A percentile compares a stretch with the other conserved stretches of the same genome.
These are phyloP conservation scores for Rubus parviflorus DNA, from an alignment of 306 rosid genomes.

Conservation along the genomic window DNA sequence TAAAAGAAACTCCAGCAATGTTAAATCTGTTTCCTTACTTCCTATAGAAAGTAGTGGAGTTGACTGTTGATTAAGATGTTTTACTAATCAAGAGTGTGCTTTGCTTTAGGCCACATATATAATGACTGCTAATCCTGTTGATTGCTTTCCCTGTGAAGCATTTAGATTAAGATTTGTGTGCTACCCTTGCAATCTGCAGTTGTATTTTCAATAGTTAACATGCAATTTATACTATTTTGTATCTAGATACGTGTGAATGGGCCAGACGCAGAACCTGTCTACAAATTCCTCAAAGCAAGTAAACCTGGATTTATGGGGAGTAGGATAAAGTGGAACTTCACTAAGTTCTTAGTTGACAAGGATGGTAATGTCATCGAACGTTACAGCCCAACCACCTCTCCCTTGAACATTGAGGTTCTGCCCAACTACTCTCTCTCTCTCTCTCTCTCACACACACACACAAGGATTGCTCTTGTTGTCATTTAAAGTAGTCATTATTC, in stretches of 20 bases:
- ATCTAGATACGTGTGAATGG: slow-evolving; percentile 79
- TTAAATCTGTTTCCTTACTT: neutral
- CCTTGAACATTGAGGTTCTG: slow-evolving; percentile 66
- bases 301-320: slow-evolving; percentile 63
- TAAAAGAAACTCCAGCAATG: neutral
- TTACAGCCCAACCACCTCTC: slow-evolving; percentile 63
- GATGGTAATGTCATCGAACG: slow-evolving; percentile 69
- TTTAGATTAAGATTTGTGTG: neutral
- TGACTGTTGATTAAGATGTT: neutral
- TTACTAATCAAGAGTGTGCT: neutral
- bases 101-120: neutral
- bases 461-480: neutral
- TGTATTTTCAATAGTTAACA: slow-evolving; percentile 14
- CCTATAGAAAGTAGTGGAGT: slow-evolving; percentile 1
- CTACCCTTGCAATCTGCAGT: neutral
- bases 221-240: neutral
- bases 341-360: slow-evolving; percentile 75
- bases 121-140: neutral
- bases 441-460: neutral
- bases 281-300: slow-evolving; percentile 68
- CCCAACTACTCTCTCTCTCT: slow-evolving; percentile 20
- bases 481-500: slow-evolving; percentile 17
- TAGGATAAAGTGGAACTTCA: slow-evolving; percentile 93
- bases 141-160: neutral
- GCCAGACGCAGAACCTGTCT: slow-evolving; percentile 57